Conservation (phyloP, 2,329 filamentous ascomycete species). For the Alternaria sp. region DNA sequence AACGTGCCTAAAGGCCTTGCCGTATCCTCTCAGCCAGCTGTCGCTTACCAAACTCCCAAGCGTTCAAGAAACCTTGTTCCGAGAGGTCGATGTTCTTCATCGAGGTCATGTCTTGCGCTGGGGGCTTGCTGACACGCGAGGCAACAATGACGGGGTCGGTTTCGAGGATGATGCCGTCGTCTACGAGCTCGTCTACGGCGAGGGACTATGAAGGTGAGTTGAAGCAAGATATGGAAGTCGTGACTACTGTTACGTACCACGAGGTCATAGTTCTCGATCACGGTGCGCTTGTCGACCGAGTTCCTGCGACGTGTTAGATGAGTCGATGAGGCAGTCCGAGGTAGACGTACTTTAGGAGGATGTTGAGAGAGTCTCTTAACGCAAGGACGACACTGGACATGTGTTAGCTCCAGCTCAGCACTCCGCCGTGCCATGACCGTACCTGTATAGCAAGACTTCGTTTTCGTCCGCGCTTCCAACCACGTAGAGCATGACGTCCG, state of each 20-base stretch:
- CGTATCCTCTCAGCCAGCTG: slow-evolving; percentile 90
- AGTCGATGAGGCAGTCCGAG: not conserved
- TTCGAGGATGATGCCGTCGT: slow-evolving; percentile 86
- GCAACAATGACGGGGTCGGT: slow-evolving; percentile 95
- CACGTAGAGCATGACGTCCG: slow-evolving; percentile 95
- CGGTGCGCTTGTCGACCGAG: slow-evolving; percentile 95
- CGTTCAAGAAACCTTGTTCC: slow-evolving; percentile 92
- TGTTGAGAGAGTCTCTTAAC: slow-evolving; percentile 86
- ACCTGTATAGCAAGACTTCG: slow-evolving; percentile 89
- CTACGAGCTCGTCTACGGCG: slow-evolving; percentile 80
- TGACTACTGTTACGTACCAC: slow-evolving; percentile 55
- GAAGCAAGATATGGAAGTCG: not conserved
- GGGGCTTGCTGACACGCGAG: slow-evolving; percentile 89
- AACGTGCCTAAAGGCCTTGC: slow-evolving; percentile 62
- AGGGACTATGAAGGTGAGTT: slow-evolving; percentile 85
- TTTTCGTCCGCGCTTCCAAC: slow-evolving; percentile 91
- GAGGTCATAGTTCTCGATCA: slow-evolving; percentile 98
- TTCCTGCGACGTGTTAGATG: slow-evolving; percentile 64
- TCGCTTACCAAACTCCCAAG: slow-evolving; percentile 91
- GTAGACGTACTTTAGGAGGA: slow-evolving; percentile 82
- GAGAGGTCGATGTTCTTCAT: slow-evolving; percentile 94
- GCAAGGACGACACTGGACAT: slow-evolving; percentile 78
- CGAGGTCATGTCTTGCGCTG: slow-evolving; percentile 83
- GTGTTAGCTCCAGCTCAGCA: slow-evolving; percentile 14
- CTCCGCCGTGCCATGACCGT: not conserved